Evolutionary conservation across 164 flowering plant genomes (phyloP), one percentile per base, ranked within the genome.

Genomic region (Tetrastigma voinierianum): DNA sequence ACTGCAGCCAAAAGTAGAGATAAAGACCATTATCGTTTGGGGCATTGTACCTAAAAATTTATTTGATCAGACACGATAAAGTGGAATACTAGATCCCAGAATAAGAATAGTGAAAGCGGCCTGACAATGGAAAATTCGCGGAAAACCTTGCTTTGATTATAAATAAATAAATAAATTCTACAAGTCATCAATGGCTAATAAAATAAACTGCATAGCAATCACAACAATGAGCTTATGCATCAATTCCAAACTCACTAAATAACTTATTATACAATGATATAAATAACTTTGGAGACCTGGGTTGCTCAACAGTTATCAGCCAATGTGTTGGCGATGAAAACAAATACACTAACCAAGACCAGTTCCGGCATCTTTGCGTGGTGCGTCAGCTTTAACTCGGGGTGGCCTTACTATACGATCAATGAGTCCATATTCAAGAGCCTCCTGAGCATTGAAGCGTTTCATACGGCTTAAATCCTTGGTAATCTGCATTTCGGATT

Each of bases 401-500:
- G 88, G 78, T 17, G 96, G 96, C 82, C 89, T 80, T 46, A 80
- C 77, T 18, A 94, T 78, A 2, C 87, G 87, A 78, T 94, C 98
- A 61, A 91, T 85, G 15, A 94, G 82, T 17, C 98, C 97, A 76
- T 94, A 94, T 47, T 91, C 98, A 24, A 94, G 69, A 67, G 97
- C 96, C 76, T 88, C 88, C 64, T 86, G 79, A 16, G 96, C 86
- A 64, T 67, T 79, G 60, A 90, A 87, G 24, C 84, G 79, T 77
- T 85, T 91, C 78, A 77, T 66, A 51, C 84, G 52, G 17, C 83
- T 76, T 54, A 94, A 64, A 74, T 94, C 98, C 73, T 86, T 72
- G 71, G 75, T 48, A 55, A 94, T 76, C 98, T 91, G 86, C 72
- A 78, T 14, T 61, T 53, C n/a, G 21, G 44, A 11, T 2, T 46